Conservation (phyloP, 306 rosid species). For the Fragaria nilgerrensis region DNA sequence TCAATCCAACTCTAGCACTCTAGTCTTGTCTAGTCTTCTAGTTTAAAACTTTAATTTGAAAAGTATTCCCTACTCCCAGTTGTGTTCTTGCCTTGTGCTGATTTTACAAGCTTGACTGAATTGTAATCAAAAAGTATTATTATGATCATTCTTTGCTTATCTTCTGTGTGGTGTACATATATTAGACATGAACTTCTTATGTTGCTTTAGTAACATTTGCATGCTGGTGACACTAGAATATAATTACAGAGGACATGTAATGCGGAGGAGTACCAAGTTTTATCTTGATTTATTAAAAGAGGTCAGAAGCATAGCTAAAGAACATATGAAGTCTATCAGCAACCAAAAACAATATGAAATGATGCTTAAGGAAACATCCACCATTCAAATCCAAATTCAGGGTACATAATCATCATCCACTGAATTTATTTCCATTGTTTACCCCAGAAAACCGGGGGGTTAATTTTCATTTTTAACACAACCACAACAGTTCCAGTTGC, state of each 20-base stretch:
- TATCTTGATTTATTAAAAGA: not conserved
- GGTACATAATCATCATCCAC: conserved; percentile 27
- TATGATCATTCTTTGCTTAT: not conserved
- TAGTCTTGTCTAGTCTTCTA: not conserved
- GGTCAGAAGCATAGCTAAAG: not conserved
- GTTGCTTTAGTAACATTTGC: not conserved
- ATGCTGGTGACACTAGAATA: not conserved
- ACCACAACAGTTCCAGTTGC: conserved; percentile 2
- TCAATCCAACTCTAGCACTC: not conserved
- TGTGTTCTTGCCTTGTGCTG: not conserved
- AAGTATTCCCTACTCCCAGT: not conserved
- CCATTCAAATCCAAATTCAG: conserved; percentile 4
- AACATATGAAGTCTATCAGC: not conserved
- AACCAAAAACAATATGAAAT: not conserved
- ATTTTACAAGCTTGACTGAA: not conserved
- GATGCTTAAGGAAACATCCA: not conserved
- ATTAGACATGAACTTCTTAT: not conserved
- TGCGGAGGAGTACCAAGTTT: not conserved
- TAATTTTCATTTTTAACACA: conserved; percentile 10
- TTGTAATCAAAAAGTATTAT: not conserved
- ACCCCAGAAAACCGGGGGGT: conserved; percentile 17
- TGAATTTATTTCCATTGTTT: conserved; percentile 17
- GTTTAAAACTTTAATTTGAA: not conserved
- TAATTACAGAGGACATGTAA: not conserved
- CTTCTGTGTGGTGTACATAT: not conserved